A percentile compares a stretch with the other conserved stretches of the same genome.
Conservation (phyloP, 257 asterid genomes). For the Galeopsis tetrahit region DNA sequence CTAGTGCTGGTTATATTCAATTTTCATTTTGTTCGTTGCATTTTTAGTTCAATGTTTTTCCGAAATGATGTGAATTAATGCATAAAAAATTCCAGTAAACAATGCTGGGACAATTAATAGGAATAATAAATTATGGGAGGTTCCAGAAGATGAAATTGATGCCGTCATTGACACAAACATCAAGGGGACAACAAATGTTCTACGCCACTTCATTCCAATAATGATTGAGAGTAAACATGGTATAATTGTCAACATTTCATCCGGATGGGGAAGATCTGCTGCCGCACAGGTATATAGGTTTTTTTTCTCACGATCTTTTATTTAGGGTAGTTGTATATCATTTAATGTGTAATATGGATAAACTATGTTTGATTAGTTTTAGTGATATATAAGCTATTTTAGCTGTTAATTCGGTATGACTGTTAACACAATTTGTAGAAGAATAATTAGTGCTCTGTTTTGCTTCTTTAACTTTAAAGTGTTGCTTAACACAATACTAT, state of each 20-base stretch:
- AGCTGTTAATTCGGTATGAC: slow-evolving; percentile 21
- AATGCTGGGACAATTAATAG: slow-evolving; percentile 93
- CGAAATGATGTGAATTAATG: slow-evolving; percentile 22
- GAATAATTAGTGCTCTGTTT: slow-evolving; percentile 15
- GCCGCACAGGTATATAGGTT: slow-evolving; percentile 83
- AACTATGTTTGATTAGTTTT: slow-evolving; percentile 11
- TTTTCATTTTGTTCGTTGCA: not conserved
- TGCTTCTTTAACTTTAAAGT: slow-evolving; percentile 18
- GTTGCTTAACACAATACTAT: slow-evolving; percentile 14
- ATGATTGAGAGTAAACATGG: slow-evolving; percentile 89
- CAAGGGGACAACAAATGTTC: slow-evolving; percentile 78
- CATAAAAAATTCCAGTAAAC: slow-evolving; percentile 59
- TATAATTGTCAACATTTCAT: slow-evolving; percentile 85
- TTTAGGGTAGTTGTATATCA: not conserved
- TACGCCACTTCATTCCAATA: slow-evolving; percentile 90
- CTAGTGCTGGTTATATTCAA: slow-evolving; percentile 20
- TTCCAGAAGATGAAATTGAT: slow-evolving; percentile 84
- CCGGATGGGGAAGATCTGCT: slow-evolving; percentile 99
- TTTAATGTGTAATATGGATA: not conserved
- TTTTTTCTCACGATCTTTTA: slow-evolving; percentile 25
- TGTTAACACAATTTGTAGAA: slow-evolving; percentile 26
- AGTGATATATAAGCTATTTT: slow-evolving; percentile 15
- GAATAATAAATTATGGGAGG: slow-evolving; percentile 95
- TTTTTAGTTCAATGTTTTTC: slow-evolving; percentile 1
- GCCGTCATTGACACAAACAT: slow-evolving; percentile 83